A percentile compares a stretch with the other conserved stretches of the same genome.
phyloP scores from a whole-genome alignment of 371 early-diverging fungal species.

The Circinella minor region DNA sequence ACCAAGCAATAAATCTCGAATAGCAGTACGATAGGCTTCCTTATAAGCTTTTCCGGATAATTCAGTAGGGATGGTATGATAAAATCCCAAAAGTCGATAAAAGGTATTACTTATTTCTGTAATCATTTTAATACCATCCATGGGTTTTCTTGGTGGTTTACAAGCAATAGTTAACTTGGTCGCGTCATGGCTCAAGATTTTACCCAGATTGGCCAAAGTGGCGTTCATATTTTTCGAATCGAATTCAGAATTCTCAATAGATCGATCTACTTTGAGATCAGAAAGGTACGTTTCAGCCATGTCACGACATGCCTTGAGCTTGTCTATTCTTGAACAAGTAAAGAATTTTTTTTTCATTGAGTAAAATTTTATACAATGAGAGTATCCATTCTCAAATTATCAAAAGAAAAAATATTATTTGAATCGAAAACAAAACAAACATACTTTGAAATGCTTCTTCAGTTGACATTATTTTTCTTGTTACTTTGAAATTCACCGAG shows the following conservation, averaged over 20 bases:
- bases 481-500: no score
- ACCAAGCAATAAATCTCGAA: constrained; percentile 29
- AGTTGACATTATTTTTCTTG: constrained; percentile 15
- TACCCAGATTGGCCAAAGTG: constrained; percentile 41
- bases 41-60: constrained; percentile 29
- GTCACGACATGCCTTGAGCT: constrained; percentile 39
- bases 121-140: constrained; percentile 41
- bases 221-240: constrained; percentile 31
- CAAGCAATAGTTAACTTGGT: constrained; percentile 54
- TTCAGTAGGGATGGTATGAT: constrained; percentile 34
- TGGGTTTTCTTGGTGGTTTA: constrained; percentile 51
- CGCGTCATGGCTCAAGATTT: constrained; percentile 48
- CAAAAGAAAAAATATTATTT: no score
- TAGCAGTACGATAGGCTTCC: constrained; percentile 20
- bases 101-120: constrained; percentile 45
- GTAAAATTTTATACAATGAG: no score
- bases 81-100: constrained; percentile 46
- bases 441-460: constrained; percentile 27
- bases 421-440: neutral
- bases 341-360: neutral
- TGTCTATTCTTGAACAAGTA: constrained; percentile 22
- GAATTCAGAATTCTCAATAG: constrained; percentile 27
- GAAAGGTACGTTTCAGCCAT: constrained; percentile 38
- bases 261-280: constrained; percentile 32
- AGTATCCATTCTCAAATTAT: no score